Evolutionary conservation across 805 yeast genomes (phyloP), one percentile per base, ranked within the genome.

Genomic region (Kodamaea kakaduensis): DNA sequence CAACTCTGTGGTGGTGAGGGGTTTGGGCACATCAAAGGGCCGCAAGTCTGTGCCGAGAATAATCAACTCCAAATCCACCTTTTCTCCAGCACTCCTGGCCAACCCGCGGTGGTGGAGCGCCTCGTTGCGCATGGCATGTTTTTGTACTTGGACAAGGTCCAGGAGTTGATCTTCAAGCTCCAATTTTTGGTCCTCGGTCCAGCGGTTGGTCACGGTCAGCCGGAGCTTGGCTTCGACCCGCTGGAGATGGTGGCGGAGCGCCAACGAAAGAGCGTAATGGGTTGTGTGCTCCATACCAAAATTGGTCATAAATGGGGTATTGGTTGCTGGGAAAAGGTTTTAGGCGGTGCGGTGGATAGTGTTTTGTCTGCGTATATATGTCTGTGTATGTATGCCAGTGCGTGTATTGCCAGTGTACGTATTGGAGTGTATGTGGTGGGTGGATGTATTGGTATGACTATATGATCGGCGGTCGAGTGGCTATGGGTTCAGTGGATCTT

Each of bases 231-330:
- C 15, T 25, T 44, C 51, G 23, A 53, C 40, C 7, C 41, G 27
- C n/a, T 29, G 37, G 29, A 59, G 34, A 22, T 56, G 57, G 17
- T 46, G 46, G 23, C 46, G 42, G 22, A 57, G 26, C 1, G 59
- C 63, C 34, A 52, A 34, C 17, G 50, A 47, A 31, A 54, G 52
- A 3, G 60, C 62, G 41, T 50, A 54, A 24, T 45, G 37, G 19
- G n/a, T n/a, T n/a, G n/a, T n/a, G n/a, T n/a, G n/a, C n/a, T n/a
- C n/a, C n/a, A n/a, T n/a, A n/a, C n/a, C n/a, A n/a, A n/a, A n/a
- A n/a, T n/a, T n/a, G n/a, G n/a, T n/a, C n/a, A n/a, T n/a, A n/a
- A n/a, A n/a, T n/a, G n/a, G n/a, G n/a, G n/a, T n/a, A n/a, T n/a
- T n/a, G n/a, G n/a, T n/a, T n/a, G n/a, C n/a, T n/a, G n/a, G n/a